These are phyloP conservation scores for Sarcomyxa edulis DNA, from an alignment of 768 basidiomycete genomes.

Conservation along the genomic window DNA sequence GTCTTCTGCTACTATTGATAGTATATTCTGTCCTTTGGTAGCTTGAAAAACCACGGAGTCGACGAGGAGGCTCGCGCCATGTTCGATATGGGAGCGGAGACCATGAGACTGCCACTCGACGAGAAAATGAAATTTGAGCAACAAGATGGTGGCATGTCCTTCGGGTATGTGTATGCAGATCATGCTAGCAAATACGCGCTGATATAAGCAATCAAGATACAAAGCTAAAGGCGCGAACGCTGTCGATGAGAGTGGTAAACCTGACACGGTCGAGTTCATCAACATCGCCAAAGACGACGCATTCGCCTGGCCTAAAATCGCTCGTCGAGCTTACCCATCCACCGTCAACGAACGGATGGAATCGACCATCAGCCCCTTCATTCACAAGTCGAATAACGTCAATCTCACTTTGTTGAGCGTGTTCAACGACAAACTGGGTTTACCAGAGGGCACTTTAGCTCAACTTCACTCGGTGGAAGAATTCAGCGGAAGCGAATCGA, in stretches of 20 bases:
- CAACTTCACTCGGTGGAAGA: conserved; percentile 42
- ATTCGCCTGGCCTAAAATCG: conserved; percentile 48
- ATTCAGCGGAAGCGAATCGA: conserved; percentile 51
- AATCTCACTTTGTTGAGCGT: conserved; percentile 47
- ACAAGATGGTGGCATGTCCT: conserved; percentile 38
- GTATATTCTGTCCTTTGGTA: conserved; percentile 18
- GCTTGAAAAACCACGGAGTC: conserved; percentile 53
- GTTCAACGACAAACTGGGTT: conserved; percentile 50
- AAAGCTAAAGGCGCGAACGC: conserved; percentile 61
- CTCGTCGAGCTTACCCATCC: conserved; percentile 52
- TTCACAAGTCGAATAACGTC: conserved; percentile 51
- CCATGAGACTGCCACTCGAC: conserved; percentile 45
- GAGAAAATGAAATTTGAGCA: conserved; percentile 58
- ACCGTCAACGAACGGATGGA: conserved; percentile 47
- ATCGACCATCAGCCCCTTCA: conserved; percentile 45
- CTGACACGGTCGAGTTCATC: conserved; percentile 57
- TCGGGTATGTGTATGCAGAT: conserved; percentile 25
- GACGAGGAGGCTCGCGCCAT: conserved; percentile 42
- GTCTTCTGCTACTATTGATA: not conserved
- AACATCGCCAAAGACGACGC: conserved; percentile 70
- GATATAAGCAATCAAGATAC: too few species aligned
- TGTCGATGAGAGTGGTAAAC: conserved; percentile 51
- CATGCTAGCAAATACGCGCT: too few species aligned
- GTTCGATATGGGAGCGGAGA: conserved; percentile 52
- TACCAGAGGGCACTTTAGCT: conserved; percentile 43